These are phyloP conservation scores for Sclerotinia spermophila DNA, from an alignment of 2,329 filamentous ascomycete species.

Conservation along the genomic window DNA sequence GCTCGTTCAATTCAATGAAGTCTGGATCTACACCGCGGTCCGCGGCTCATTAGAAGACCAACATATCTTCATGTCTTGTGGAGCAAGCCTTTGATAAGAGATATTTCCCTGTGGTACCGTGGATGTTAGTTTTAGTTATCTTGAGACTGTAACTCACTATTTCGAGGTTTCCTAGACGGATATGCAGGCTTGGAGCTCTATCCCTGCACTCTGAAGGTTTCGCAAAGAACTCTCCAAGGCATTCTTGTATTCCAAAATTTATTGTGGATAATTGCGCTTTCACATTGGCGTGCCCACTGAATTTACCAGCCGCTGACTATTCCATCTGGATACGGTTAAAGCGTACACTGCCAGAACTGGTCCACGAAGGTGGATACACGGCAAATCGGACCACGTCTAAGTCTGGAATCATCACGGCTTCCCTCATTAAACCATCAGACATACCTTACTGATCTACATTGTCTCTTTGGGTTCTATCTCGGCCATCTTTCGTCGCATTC, in stretches of 20 bases:
- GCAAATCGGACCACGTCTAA: constrained; percentile 17
- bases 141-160: constrained; percentile 1
- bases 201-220: background rate
- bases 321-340: background rate
- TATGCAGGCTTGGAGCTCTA: background rate
- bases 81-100: background rate
- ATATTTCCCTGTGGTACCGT: fast-evolving
- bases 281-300: background rate
- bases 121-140: background rate
- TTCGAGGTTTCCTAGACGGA: background rate
- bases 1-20: too few species aligned
- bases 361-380: constrained; percentile 20
- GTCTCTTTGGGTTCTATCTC: too few species aligned
- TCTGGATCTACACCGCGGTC: too few species aligned
- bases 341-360: background rate
- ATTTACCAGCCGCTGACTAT: too few species aligned
- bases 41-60: too few species aligned
- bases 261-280: background rate
- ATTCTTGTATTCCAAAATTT: background rate
- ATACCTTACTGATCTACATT: too few species aligned
- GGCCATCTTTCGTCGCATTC: constrained; percentile 3
- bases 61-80: background rate
- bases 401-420: constrained; percentile 18
- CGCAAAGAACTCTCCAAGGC: background rate
- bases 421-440: too few species aligned